Percentiles rank a stretch among this genome's conserved stretches.
Conservation (phyloP, 257 asterid genomes). For the Fraxinus pennsylvanica region DNA sequence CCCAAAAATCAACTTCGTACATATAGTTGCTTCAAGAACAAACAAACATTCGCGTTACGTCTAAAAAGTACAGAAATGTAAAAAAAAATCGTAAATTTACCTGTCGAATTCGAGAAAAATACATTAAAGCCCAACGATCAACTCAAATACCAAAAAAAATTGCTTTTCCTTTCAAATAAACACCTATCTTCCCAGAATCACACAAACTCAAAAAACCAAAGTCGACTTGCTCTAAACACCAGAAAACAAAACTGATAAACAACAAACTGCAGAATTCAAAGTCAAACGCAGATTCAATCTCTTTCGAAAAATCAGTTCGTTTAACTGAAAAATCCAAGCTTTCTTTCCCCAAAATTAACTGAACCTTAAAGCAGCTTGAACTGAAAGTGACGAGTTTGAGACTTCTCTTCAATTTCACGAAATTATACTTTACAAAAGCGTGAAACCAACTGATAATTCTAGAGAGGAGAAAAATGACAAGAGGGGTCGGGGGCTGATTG, state of each 20-base stretch:
- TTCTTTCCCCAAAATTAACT: neutral
- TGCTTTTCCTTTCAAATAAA: neutral
- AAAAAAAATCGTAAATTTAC: conserved; percentile 18
- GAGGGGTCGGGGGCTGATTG: neutral
- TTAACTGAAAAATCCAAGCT: neutral
- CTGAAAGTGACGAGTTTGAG: neutral
- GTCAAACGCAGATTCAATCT: neutral
- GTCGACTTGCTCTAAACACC: neutral
- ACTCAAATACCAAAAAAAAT: neutral
- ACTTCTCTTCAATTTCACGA: neutral
- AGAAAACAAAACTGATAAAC: neutral
- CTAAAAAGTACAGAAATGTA: conserved; percentile 9
- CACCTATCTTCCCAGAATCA: neutral
- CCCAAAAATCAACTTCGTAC: conserved; percentile 8
- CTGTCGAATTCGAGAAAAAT: conserved; percentile 12
- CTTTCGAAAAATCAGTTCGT: neutral
- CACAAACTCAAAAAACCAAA: neutral
- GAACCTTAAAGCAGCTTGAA: neutral
- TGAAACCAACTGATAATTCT: neutral
- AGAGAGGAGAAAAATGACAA: neutral
- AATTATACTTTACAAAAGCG: neutral
- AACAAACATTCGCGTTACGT: neutral
- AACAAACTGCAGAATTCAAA: conserved; percentile 10
- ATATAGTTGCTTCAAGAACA: neutral
- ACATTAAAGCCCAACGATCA: conserved; percentile 5